Evolutionary conservation across 495 filamentous ascomycete genomes (phyloP).

Genomic region (Aspergillus incahuasiensis): DNA sequence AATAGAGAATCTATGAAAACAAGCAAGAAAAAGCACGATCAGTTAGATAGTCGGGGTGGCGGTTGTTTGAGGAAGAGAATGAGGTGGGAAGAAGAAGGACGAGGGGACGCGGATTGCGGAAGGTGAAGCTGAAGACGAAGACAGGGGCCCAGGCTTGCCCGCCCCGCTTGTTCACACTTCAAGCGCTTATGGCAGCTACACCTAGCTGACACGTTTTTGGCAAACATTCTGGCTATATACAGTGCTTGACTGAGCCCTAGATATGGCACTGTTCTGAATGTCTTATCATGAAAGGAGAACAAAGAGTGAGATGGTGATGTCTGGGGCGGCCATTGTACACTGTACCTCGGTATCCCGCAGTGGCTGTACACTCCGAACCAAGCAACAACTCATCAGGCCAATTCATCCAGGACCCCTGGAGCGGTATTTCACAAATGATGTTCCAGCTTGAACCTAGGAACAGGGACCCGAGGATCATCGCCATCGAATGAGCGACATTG

Average conservation of each 20-base stretch:
- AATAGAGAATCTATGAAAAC: not conserved
- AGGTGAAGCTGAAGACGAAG: not conserved
- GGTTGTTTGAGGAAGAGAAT: not conserved
- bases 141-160: not conserved
- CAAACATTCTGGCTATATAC: not conserved
- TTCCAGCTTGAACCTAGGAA: not conserved
- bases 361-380: conserved; percentile 13
- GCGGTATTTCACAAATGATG: not conserved
- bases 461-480: not conserved
- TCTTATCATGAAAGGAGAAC: too few relatives aligned
- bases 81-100: not conserved
- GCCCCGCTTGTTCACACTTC: conserved; percentile 1
- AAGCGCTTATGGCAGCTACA: not conserved
- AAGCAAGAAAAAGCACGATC: not conserved
- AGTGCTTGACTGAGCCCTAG: not conserved
- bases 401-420: not conserved
- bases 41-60: not conserved
- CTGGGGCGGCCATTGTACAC: not conserved
- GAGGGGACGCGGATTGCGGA: not conserved
- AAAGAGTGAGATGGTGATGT: too few relatives aligned
- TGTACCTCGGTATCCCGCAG: conserved; percentile 20
- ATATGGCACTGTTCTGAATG: not conserved
- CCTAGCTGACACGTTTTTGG: too few relatives aligned
- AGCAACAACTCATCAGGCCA: not conserved
- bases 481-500: not conserved